Base-by-base conservation (phyloP, 1,284 basidiomycete species). In the Papiliotrema flavescens region DNA sequence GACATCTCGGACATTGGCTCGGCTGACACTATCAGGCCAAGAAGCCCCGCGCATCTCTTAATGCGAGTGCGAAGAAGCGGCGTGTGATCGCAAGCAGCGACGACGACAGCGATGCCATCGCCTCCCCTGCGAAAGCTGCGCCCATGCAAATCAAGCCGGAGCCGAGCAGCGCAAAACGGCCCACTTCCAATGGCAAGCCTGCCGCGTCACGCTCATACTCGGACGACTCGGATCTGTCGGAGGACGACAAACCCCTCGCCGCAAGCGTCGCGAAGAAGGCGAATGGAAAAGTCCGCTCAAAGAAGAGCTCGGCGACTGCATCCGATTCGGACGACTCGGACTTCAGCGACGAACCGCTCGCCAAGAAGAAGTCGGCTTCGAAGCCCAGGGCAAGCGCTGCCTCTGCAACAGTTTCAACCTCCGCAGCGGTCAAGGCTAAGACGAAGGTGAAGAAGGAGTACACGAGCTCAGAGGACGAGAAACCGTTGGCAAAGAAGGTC, bases 51-150 rank as follows among this genome's bases (percentile, higher is more conserved):
- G 32, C 46, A 26, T 48, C 50, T 14, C 49, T 37, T 6, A 49
- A 46, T 8, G 41, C 44, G 34, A 28, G 43, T 1, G 54, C 54
- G 35, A 68, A 65, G 57, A 73, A 71, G 58, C 66, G 66, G 35
- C 61, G 68, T 32, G 28, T 32, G 26, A 62, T 71, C 13, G 69
- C 73, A 9, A 65, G 67, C 26, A 72, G 71, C 53, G 68, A 70
- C 41, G 63, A 65, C 28, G 64, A 66, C 19, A 60, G 61, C n/a
- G 61, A 67, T 51, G 63, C 55, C 48, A 60, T 55, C 44, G 61
- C 61, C 22, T 61, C 62, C 17, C 40, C 44, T 15, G 48, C 49
- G 24, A 32, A 32, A 17, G n/a, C 26, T 5, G 15, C 50, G 11
- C 26, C 45, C 41, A 3, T 28, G 14, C 51, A 36, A 49, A 63